These are phyloP conservation scores for Phoenix roebelenii DNA, from an alignment of 176 grass and related monocot species.

Conservation along the genomic window DNA sequence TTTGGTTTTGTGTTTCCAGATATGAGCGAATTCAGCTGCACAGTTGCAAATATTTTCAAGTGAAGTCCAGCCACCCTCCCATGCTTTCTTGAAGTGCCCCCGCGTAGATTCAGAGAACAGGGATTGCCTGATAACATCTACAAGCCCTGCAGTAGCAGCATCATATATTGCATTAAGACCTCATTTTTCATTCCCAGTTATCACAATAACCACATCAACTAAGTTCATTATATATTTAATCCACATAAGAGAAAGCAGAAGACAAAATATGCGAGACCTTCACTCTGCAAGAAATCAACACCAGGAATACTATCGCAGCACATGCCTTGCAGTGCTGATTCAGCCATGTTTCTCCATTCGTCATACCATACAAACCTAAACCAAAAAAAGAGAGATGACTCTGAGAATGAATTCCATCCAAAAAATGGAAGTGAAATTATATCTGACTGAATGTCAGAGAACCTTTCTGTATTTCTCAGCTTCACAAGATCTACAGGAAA, in stretches of 20 bases:
- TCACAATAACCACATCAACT: too few relatives aligned
- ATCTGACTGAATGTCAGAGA: neutral
- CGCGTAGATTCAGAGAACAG: constrained; percentile 18
- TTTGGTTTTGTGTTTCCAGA: constrained; percentile 70
- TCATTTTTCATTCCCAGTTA: too few relatives aligned
- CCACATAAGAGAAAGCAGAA: neutral
- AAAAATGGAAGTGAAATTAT: constrained; percentile 10
- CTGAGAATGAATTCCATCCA: constrained; percentile 8
- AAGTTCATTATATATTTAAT: too few relatives aligned
- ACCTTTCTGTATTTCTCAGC: constrained; percentile 53
- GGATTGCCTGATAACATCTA: constrained; percentile 16
- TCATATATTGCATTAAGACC: neutral
- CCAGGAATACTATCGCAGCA: constrained; percentile 10
- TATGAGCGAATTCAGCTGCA: constrained; percentile 58
- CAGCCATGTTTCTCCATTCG: constrained; percentile 55
- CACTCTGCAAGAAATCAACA: constrained; percentile 21
- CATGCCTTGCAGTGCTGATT: constrained; percentile 27
- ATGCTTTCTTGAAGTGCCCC: constrained; percentile 26
- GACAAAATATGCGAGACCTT: constrained; percentile 33
- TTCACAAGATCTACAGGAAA: constrained; percentile 57
- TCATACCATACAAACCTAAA: constrained; percentile 64
- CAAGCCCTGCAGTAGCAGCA: constrained; percentile 25
- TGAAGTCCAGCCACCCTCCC: constrained; percentile 55
- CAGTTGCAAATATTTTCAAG: constrained; percentile 55
- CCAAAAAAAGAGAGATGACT: constrained; percentile 10